These are phyloP conservation scores for Tulasnella calospora DNA, from an alignment of 768 basidiomycete species.

Conservation along the genomic window DNA sequence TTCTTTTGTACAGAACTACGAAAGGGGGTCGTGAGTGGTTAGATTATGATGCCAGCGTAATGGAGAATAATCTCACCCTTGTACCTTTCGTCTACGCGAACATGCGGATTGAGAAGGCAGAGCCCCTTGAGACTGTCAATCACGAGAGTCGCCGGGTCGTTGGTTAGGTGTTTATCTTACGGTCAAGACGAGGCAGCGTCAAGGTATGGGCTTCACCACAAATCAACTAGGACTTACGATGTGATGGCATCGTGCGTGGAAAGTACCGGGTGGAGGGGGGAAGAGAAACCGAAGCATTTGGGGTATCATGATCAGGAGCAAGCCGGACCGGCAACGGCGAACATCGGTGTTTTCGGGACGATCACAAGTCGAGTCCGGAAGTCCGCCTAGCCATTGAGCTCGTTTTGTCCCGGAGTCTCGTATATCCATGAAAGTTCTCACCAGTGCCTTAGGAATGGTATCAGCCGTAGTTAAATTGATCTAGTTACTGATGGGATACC, in stretches of 20 bases:
- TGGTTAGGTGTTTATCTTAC: constrained; percentile 9
- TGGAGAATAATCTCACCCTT: not conserved
- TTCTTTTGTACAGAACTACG: constrained; percentile 18
- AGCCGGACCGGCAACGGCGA: not conserved
- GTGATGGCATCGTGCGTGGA: not conserved
- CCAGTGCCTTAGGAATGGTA: too few species aligned
- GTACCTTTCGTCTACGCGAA: constrained; percentile 4
- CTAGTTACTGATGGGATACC: too few species aligned
- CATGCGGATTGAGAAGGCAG: constrained; percentile 1
- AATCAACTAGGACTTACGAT: not conserved
- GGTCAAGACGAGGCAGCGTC: too few species aligned
- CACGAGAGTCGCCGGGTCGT: constrained; percentile 6
- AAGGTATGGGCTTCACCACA: not conserved
- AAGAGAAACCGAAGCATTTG: not conserved
- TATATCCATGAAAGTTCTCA: not conserved
- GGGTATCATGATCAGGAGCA: not conserved
- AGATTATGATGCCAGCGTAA: not conserved
- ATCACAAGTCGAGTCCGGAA: not conserved
- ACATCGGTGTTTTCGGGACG: not conserved
- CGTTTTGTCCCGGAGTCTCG: not conserved
- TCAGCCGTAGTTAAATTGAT: too few species aligned
- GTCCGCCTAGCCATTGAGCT: not conserved
- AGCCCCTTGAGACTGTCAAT: constrained; percentile 13
- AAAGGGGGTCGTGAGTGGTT: too few species aligned
- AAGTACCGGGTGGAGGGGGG: not conserved